Evolutionary conservation across 2,329 filamentous ascomycete species (phyloP), one percentile per base, ranked within the genome.

Genomic region (Calonectria pauciramosa): DNA sequence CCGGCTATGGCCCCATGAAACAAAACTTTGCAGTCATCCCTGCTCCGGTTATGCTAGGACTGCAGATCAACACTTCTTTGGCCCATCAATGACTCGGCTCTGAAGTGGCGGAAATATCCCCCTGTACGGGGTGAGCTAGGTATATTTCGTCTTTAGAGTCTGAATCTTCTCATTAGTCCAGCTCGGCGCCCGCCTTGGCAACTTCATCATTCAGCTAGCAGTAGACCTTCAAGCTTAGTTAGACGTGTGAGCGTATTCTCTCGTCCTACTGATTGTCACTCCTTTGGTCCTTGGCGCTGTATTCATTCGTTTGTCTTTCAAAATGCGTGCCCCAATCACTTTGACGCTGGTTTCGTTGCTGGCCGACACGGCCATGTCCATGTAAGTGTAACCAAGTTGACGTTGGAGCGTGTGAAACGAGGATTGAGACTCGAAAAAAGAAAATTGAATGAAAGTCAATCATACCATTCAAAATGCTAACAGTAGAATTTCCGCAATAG

Each of bases 281-380:
- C 56, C 14, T 60, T 60, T 60, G 10, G 16, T 23, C 3, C 9
- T 38, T 60, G 9, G 34, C 34, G 34, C 36, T 38, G 49, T 30
- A 16, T 26, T 28, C 30, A 23, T 67, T 36, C 34, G 2, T 36
- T 47, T 47, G 44, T 47, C 9, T 47, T 51, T 23, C 68, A 77
- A 77, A n/a, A 78, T 78, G 77, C 77, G 72, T 34, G 23, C 51
- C 59, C 68, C 76, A 38, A 38, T 38, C 11, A 23, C 32, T 16
- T 36, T 77, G 8, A 47, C 76, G 11, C 47, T 73, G 34, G 51
- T 71, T 70, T 78, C 76, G 41, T 41, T 71, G 20, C n/a, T 78
- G 36, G 67, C 76, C 52, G 41, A 70, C 54, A 71, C 76, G 34
- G 76, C 68, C 20, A 52, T 59, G 49, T 70, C 75, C 4, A 54